Percentiles rank a stretch among this genome's conserved stretches.
phyloP scores from a whole-genome alignment of 1,139 yeast genomes.

The Scheffersomyces titani region DNA sequence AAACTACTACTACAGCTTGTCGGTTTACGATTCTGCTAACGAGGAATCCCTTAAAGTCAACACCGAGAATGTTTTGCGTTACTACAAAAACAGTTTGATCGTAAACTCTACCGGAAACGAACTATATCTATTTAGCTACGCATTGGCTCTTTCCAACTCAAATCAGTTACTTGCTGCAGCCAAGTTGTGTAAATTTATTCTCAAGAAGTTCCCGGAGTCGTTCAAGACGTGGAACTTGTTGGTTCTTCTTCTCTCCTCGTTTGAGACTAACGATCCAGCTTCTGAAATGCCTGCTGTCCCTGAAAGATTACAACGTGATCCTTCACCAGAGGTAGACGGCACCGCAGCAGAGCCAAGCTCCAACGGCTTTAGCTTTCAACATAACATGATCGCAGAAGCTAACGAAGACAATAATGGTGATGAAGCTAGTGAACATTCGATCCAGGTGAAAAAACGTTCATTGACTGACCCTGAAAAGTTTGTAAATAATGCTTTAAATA shows the following conservation, averaged over 20 bases:
- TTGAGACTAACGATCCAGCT: slow-evolving; percentile 28
- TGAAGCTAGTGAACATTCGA: slow-evolving; percentile 3
- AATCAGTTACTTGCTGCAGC: slow-evolving; percentile 29
- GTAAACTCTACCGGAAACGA: slow-evolving; percentile 42
- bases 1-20: slow-evolving; percentile 29
- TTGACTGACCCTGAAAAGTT: slow-evolving; percentile 37
- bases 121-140: slow-evolving; percentile 36
- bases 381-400: background rate
- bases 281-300: slow-evolving; percentile 1
- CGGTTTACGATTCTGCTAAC: slow-evolving; percentile 30
- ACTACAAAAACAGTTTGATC: slow-evolving; percentile 39
- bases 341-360: slow-evolving; percentile 1
- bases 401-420: background rate
- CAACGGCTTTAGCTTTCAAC: slow-evolving; percentile 1
- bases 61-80: slow-evolving; percentile 19
- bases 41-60: slow-evolving; percentile 17
- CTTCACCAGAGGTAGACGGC: background rate
- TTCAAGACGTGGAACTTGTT: slow-evolving; percentile 50
- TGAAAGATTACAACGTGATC: background rate
- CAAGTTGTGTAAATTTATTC: slow-evolving; percentile 43
- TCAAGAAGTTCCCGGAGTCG: slow-evolving; percentile 45
- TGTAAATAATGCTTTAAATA: slow-evolving; percentile 44
- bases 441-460: background rate
- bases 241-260: slow-evolving; percentile 31
- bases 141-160: slow-evolving; percentile 35